These are phyloP conservation scores for Rhododendron simsii DNA, from an alignment of 148 eudicot species.

Conservation along the genomic window DNA sequence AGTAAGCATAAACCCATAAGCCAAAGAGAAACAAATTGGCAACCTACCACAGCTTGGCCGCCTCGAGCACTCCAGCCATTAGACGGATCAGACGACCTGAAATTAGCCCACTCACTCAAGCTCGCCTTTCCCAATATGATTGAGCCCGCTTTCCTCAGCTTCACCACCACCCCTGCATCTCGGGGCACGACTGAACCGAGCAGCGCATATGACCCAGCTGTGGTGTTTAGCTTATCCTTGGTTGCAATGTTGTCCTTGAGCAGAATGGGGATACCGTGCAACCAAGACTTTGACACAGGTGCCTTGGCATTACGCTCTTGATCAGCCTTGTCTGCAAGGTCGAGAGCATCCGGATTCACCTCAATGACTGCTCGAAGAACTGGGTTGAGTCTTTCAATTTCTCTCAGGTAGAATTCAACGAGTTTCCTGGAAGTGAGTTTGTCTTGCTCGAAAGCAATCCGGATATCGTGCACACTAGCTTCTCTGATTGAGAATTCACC, in stretches of 20 bases:
- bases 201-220: conserved; percentile 35
- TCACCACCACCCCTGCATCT: conserved; percentile 23
- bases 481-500: conserved; percentile 19
- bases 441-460: conserved; percentile 22
- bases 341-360: conserved; percentile 40
- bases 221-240: conserved; percentile 38
- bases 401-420: conserved; percentile 31
- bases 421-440: conserved; percentile 29
- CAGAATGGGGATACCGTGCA: conserved; percentile 35
- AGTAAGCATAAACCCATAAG: not conserved
- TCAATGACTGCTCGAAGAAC: conserved; percentile 32
- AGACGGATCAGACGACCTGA: not conserved
- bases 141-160: conserved; percentile 29
- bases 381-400: conserved; percentile 28
- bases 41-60: conserved; percentile 33
- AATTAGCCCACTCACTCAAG: conserved; percentile 33
- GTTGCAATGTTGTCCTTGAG: conserved; percentile 43
- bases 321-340: conserved; percentile 31
- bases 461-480: conserved; percentile 23
- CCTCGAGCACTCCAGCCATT: conserved; percentile 34
- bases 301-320: conserved; percentile 16
- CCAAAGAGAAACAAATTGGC: not conserved
- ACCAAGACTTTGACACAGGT: conserved; percentile 14
- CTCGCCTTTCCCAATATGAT: conserved; percentile 40
- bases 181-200: conserved; percentile 26